Percentiles rank a stretch among this genome's conserved stretches.
phyloP scores from a whole-genome alignment of 2,329 filamentous ascomycete species.

The Xylariaceae sp. region DNA sequence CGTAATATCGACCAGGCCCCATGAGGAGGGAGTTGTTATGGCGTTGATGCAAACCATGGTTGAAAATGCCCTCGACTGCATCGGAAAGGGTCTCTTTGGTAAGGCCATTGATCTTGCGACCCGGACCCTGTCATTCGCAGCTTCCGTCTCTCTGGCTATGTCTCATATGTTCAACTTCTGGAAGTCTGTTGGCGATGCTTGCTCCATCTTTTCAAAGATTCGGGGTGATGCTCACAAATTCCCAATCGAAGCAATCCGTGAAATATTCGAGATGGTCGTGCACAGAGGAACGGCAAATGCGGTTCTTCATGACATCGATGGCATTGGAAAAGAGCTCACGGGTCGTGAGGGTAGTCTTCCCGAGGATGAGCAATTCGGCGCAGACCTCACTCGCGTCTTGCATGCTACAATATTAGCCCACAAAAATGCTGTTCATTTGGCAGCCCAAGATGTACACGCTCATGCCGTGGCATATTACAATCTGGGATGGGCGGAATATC shows the following conservation, averaged over 20 bases:
- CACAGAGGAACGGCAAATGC: slow-evolving; percentile 51
- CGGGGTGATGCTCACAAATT: slow-evolving; percentile 62
- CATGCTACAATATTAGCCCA: slow-evolving; percentile 75
- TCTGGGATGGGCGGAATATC: slow-evolving; percentile 86
- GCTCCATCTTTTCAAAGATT: slow-evolving; percentile 73
- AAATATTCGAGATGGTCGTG: slow-evolving; percentile 50
- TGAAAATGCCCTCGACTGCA: slow-evolving; percentile 69
- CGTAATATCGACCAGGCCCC: slow-evolving; percentile 62
- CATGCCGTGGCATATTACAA: slow-evolving; percentile 98
- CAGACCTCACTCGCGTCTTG: slow-evolving; percentile 55
- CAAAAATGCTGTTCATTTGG: slow-evolving; percentile 75
- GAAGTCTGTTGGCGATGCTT: slow-evolving; percentile 88
- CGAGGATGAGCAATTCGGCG: slow-evolving; percentile 43
- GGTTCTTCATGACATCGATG: slow-evolving; percentile 64
- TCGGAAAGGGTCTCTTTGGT: slow-evolving; percentile 82
- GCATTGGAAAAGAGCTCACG: slow-evolving; percentile 44
- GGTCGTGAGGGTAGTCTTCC: slow-evolving; percentile 42
- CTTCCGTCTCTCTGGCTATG: slow-evolving; percentile 53
- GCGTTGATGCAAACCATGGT: slow-evolving; percentile 83
- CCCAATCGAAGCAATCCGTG: slow-evolving; percentile 52
- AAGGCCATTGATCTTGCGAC: slow-evolving; percentile 67
- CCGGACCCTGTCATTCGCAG: slow-evolving; percentile 64
- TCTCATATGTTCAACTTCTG: slow-evolving; percentile 84
- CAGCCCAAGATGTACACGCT: slow-evolving; percentile 70
- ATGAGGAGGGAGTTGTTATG: slow-evolving; percentile 81